Evolutionary conservation across 1,139 yeast species (phyloP).

Genomic region (Sugiyamaella sp.): DNA sequence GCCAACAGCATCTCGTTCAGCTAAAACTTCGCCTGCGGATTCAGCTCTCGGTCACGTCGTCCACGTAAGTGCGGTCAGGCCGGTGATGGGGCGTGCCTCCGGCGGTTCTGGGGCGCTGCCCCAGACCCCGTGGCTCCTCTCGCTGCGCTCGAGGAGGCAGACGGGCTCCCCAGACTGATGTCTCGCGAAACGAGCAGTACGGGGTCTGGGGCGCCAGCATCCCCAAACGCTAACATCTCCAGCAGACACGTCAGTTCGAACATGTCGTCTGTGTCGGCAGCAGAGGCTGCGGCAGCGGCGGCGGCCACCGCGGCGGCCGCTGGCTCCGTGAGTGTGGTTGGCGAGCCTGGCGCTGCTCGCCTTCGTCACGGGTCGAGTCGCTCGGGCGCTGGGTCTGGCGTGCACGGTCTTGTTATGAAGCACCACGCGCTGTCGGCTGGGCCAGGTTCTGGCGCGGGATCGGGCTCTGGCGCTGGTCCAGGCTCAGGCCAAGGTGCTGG

Average conservation of each 20-base stretch:
- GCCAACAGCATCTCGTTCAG: too few relatives aligned
- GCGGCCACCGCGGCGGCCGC: conserved; percentile 20
- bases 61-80: too few relatives aligned
- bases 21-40: too few relatives aligned
- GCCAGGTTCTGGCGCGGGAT: neutral
- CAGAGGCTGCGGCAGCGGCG: conserved; percentile 23
- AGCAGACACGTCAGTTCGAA: conserved; percentile 12
- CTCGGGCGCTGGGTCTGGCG: too few relatives aligned
- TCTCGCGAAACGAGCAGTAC: conserved; percentile 1
- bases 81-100: neutral
- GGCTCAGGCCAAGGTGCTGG: neutral
- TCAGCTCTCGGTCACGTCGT: too few relatives aligned
- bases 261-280: conserved; percentile 19
- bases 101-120: conserved; percentile 1
- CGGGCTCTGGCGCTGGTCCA: too few relatives aligned
- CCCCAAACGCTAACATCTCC: neutral
- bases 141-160: neutral
- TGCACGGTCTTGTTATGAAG: too few relatives aligned
- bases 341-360: neutral
- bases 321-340: conserved; percentile 8
- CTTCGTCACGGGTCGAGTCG: neutral
- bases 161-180: neutral
- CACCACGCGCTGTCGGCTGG: neutral
- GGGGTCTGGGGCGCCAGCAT: conserved; percentile 2
- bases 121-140: neutral